Conservation (phyloP, 2,329 filamentous ascomycete species). For the Aquanectria penicillioides region DNA sequence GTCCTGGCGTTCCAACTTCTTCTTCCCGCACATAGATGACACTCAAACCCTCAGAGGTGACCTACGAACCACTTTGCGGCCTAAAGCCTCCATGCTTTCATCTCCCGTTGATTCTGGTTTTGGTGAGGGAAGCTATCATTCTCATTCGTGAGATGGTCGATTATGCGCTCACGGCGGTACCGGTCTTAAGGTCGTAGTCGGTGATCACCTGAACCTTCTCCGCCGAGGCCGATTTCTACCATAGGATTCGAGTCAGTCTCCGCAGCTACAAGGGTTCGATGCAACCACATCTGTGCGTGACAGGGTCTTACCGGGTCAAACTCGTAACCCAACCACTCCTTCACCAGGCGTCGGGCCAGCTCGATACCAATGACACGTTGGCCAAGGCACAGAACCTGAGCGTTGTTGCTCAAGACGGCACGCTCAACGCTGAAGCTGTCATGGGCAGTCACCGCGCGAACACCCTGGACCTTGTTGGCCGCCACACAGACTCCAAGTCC, state of each 20-base stretch:
- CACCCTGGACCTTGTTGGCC: slow-evolving; percentile 88
- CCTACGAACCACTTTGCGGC: no score
- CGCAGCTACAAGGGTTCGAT: neutral
- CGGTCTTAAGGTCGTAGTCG: slow-evolving; percentile 15
- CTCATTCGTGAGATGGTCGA: neutral
- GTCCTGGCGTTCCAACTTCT: neutral
- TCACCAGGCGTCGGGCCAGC: slow-evolving; percentile 78
- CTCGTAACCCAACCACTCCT: slow-evolving; percentile 83
- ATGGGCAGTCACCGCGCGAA: slow-evolving; percentile 86
- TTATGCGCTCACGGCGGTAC: neutral
- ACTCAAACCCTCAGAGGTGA: neutral
- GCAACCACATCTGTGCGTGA: neutral
- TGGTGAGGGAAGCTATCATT: neutral
- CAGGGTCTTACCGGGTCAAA: slow-evolving; percentile 72
- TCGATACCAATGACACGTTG: slow-evolving; percentile 85
- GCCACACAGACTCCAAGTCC: slow-evolving; percentile 85
- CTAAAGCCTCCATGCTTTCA: neutral
- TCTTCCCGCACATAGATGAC: neutral
- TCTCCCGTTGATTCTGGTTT: neutral
- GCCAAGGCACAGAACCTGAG: slow-evolving; percentile 87
- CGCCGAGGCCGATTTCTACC: slow-evolving; percentile 16
- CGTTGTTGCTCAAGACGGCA: slow-evolving; percentile 83
- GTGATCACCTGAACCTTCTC: slow-evolving; percentile 19
- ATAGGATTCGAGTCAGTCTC: neutral
- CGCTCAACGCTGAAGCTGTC: slow-evolving; percentile 87